Conservation (phyloP, 1,284 basidiomycete genomes). For the Phellopilus nigrolimitatus region DNA sequence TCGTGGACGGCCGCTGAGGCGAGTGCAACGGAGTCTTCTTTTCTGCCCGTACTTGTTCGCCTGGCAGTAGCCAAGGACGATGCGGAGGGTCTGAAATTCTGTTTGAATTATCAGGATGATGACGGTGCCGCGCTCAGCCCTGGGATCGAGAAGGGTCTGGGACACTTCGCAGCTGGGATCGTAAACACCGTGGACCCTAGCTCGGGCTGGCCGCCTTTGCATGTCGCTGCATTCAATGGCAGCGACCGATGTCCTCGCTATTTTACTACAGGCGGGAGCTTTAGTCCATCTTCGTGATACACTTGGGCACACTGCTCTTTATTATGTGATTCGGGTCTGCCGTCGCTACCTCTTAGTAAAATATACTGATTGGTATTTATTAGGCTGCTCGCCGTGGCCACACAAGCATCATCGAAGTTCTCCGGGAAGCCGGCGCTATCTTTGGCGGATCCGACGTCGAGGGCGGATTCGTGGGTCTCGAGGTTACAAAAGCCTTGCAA, state of each 20-base stretch:
- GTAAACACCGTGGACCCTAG: slow-evolving; percentile 66
- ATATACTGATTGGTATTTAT: slow-evolving; percentile 1
- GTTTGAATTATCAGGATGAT: slow-evolving; percentile 35
- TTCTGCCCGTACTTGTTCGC: slow-evolving; percentile 73
- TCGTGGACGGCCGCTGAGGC: slow-evolving; percentile 71
- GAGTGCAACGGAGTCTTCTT: slow-evolving; percentile 56
- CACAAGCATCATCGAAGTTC: slow-evolving; percentile 53
- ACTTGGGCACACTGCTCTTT: slow-evolving; percentile 78
- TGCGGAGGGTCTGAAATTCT: slow-evolving; percentile 54
- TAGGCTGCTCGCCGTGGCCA: slow-evolving; percentile 70
- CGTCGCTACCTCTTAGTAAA: not conserved
- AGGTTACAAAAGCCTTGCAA: slow-evolving; percentile 42
- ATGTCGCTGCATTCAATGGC: slow-evolving; percentile 75
- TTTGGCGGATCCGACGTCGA: slow-evolving; percentile 64
- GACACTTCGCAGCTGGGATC: slow-evolving; percentile 47
- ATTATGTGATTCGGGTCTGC: slow-evolving; percentile 51
- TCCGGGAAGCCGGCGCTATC: slow-evolving; percentile 74
- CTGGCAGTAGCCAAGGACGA: slow-evolving; percentile 72
- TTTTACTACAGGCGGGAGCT: slow-evolving; percentile 73
- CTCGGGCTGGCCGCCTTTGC: slow-evolving; percentile 73
- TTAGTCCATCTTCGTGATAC: slow-evolving; percentile 81
- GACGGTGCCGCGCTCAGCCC: slow-evolving; percentile 21
- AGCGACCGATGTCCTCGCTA: slow-evolving; percentile 47
- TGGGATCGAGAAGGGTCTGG: slow-evolving; percentile 4
- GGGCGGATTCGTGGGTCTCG: slow-evolving; percentile 50